Evolutionary conservation across 164 flowering plant genomes (phyloP), one percentile per base, ranked within the genome.

Genomic region (Annona squamosa): DNA sequence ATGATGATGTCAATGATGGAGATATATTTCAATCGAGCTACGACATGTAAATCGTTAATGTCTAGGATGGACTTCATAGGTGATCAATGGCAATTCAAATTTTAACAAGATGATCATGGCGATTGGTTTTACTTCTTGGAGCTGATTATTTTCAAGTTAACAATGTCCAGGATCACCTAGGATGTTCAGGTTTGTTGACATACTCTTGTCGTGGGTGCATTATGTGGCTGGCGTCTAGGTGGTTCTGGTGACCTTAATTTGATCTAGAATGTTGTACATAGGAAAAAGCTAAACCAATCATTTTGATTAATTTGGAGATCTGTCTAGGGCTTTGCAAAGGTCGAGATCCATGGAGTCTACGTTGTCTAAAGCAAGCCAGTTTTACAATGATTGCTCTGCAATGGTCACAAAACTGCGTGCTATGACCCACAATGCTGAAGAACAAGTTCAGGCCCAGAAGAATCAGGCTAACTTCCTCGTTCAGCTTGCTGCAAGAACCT

Each of bases 401-500:
- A 85, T 92, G 91, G 88, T 80, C 41, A 76, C 81, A 42, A 90
- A 85, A 82, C 97, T 96, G 47, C 93, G 90, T 70, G 93, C 94
- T 48, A 91, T 91, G 97, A 85, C 91, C 48, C 73, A 86, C 66
- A 91, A 80, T 76, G 79, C 91, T 67, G 97, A 91, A 84, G 97
- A 96, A 75, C 95, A 85, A 74, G 84, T 90, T 46, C 86, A 79
- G 46, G 70, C 87, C 48, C 95, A 93, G 71, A 89, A 79, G 80
- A 84, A 84, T 63, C 90, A 90, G 80, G 88, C 83, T 46, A 19
- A 75, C 17, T 84, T 82, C 87, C 91, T 93, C 45, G 68, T 82
- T 75, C 86, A 86, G 75, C 91, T 96, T 80, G 94, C 97, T 70
- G 87, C 87, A 72, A 86, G 93, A 77, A 93, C 98, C 46, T 90